Evolutionary conservation across 306 rosid species (phyloP).

Genomic region (Mucuna pruriens): DNA sequence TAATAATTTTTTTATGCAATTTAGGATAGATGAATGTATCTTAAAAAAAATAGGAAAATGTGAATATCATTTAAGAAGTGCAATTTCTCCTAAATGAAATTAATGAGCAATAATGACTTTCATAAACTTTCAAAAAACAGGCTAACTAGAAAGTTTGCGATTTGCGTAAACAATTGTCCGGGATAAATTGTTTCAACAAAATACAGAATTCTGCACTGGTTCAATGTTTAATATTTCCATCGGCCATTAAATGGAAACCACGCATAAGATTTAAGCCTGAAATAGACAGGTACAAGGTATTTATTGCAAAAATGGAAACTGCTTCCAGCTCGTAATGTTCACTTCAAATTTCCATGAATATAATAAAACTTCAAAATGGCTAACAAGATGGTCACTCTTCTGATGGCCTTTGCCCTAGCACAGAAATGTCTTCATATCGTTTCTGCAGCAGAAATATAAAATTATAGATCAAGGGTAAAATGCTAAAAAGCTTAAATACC

Average conservation of each 20-base stretch:
- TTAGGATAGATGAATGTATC: no score
- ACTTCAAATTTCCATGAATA: slow-evolving; percentile 45
- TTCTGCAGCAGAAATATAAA: slow-evolving; percentile 45
- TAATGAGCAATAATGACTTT: not conserved
- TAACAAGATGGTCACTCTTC: slow-evolving; percentile 46
- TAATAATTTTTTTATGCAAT: no score
- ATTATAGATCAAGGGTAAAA: not conserved
- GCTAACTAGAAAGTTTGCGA: not conserved
- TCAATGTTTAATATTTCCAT: slow-evolving; percentile 35
- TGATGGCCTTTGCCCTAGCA: slow-evolving; percentile 52
- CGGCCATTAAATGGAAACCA: slow-evolving; percentile 38
- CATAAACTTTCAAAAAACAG: not conserved
- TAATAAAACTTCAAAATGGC: slow-evolving; percentile 41
- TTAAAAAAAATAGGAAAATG: no score
- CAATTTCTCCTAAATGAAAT: slow-evolving; percentile 13
- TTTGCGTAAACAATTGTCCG: slow-evolving; percentile 5
- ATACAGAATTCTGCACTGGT: slow-evolving; percentile 20
- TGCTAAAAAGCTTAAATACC: not conserved
- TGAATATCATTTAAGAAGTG: no score
- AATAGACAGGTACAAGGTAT: slow-evolving; percentile 38
- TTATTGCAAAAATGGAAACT: slow-evolving; percentile 66
- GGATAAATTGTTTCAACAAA: slow-evolving; percentile 12
- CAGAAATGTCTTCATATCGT: slow-evolving; percentile 60
- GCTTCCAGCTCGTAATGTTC: slow-evolving; percentile 52
- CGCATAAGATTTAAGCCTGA: slow-evolving; percentile 30